These are phyloP conservation scores for Eleusine coracana DNA, from an alignment of 176 grass and related monocot species.

Conservation along the genomic window DNA sequence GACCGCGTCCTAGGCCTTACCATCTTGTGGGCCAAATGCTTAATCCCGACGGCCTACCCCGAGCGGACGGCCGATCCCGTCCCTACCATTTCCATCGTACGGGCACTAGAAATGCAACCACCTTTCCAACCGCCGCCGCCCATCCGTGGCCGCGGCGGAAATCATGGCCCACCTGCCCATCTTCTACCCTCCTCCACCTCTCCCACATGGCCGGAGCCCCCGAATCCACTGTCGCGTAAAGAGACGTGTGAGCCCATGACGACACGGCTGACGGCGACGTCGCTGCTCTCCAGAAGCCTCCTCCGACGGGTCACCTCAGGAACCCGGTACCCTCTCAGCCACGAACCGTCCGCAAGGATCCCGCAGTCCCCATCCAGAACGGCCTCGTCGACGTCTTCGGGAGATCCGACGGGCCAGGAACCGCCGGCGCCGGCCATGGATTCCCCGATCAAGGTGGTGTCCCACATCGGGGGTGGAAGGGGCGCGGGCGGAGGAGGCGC, in stretches of 20 bases:
- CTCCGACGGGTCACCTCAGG: slow-evolving; percentile 21
- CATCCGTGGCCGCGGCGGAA: neutral
- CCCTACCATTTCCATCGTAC: neutral
- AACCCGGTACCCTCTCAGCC: slow-evolving; percentile 15
- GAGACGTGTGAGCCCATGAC: slow-evolving; percentile 5
- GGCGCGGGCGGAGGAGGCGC: neutral
- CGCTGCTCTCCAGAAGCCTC: slow-evolving; percentile 43
- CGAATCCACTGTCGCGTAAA: neutral
- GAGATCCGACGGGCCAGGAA: slow-evolving; percentile 33
- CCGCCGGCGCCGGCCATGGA: slow-evolving; percentile 41
- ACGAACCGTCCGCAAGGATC: slow-evolving; percentile 24
- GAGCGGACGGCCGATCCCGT: too few species aligned
- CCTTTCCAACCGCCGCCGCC: neutral
- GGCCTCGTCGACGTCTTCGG: slow-evolving; percentile 1
- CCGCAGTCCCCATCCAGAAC: neutral
- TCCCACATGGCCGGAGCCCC: slow-evolving; percentile 44
- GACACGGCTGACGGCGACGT: slow-evolving; percentile 33
- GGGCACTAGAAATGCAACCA: neutral
- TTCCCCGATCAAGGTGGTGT: slow-evolving; percentile 58
- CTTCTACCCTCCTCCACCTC: neutral
- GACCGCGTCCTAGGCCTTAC: too few species aligned
- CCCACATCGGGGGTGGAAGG: neutral
- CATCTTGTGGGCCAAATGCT: too few species aligned
- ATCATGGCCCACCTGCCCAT: slow-evolving; percentile 2
- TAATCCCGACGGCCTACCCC: too few species aligned